Base-by-base conservation (phyloP, 2,329 filamentous ascomycete species). In the Stenocarpella maydis region DNA sequence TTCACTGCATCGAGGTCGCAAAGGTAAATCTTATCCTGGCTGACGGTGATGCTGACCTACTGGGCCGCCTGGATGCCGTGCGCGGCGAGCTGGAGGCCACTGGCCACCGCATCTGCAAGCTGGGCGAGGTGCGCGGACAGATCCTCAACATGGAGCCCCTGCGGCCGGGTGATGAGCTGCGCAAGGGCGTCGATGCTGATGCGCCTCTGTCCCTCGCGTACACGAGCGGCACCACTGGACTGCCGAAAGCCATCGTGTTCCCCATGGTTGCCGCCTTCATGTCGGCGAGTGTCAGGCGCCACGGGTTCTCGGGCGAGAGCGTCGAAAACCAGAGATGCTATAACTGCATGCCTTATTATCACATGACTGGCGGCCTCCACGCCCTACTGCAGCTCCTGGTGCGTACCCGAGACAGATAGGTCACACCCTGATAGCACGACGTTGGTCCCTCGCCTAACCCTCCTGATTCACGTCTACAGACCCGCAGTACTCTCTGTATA, bases 261-360 rank as follows among this genome's bases (percentile, higher is more conserved):
- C 87, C 87, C 21, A 84, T 86, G 10, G 78, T 81, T 2, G 82
- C 80, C 21, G 78, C 76, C 0, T 82, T 78, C 67, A 68, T 72
- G 26, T 71, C 75, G 37, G 79, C 77, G 28, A 76, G 76, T 65
- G 70, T 66, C 28, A 70, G 53, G 28, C 55, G 39, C 7, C 60
- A 26, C 3, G 68, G 70, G 9, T 65, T 60, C 50, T 39, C 49
- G 21, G 34, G 63, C 34, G 10, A 68, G 19, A 60, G 75, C 28
- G 69, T 75, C 68, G 71, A 81, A 71, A 72, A 76, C 58, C 89
- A 93, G 76, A 82, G 90, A 31, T 93, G 90, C 86, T 94, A 94
- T 76, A 87, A 89, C 75, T 92, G 90, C 78, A 94, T 94, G 91
- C 92, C 84, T 0, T 81, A 93, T 39, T 94, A 94, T 76, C 92